Evolutionary conservation across 805 yeast species (phyloP).

Genomic region (Saccharomycopsis fodiens): DNA sequence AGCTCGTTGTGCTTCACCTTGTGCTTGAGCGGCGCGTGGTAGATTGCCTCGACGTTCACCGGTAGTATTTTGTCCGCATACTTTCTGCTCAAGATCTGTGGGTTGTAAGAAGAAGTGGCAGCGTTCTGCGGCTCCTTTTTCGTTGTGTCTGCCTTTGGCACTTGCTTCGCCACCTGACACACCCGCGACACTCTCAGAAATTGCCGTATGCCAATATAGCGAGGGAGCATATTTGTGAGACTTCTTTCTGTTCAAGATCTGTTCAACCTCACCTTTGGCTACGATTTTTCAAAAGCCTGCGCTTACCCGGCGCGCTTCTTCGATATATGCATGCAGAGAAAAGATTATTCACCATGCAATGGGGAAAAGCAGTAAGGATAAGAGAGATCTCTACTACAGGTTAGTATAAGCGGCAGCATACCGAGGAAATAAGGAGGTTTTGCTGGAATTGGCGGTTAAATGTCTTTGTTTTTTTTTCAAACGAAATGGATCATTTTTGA

Average conservation of each 20-base stretch:
- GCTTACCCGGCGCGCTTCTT: neutral
- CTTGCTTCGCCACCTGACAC: slow-evolving; percentile 13
- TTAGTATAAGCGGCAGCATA: slow-evolving; percentile 20
- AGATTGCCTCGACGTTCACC: slow-evolving; percentile 73
- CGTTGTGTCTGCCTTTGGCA: too few relatives aligned
- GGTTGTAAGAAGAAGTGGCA: too few relatives aligned
- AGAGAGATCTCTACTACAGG: slow-evolving; percentile 78
- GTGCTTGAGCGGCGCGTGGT: slow-evolving; percentile 71
- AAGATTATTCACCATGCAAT: too few relatives aligned
- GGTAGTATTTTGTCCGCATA: slow-evolving; percentile 55
- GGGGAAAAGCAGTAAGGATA: slow-evolving; percentile 95
- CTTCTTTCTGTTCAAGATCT: slow-evolving; percentile 29
- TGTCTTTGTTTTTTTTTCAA: too few relatives aligned
- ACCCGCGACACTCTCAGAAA: too few relatives aligned
- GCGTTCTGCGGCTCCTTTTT: slow-evolving; percentile 5
- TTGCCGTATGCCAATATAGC: too few relatives aligned
- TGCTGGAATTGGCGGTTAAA: too few relatives aligned
- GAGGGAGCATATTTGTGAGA: too few relatives aligned
- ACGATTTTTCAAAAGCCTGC: neutral
- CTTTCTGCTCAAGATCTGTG: slow-evolving; percentile 31
- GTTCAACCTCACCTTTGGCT: slow-evolving; percentile 24
- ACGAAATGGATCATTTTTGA: too few relatives aligned
- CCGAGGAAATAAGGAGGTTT: too few relatives aligned
- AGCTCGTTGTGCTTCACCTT: slow-evolving; percentile 61
- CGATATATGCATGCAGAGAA: too few relatives aligned